Evolutionary conservation across 352 stramenopile species (phyloP).

Genomic region (Phytophthora tubulina): DNA sequence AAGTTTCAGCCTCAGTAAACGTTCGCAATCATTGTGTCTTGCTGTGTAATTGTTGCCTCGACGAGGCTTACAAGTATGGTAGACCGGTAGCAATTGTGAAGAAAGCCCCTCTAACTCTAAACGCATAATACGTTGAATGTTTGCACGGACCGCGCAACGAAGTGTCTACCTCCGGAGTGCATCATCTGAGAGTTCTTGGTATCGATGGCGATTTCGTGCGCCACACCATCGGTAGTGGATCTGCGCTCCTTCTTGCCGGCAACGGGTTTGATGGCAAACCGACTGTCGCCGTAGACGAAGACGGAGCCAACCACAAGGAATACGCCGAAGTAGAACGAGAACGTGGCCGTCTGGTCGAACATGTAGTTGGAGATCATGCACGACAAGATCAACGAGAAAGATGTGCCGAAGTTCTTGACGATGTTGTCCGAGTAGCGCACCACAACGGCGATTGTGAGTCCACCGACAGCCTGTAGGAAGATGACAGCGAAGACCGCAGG

Average conservation of each 20-base stretch:
- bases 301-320: constrained; percentile 82
- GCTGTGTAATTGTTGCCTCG: constrained; percentile 32
- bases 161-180: constrained; percentile 46
- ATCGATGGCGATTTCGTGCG: constrained; percentile 75
- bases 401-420: constrained; percentile 92
- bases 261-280: constrained; percentile 66
- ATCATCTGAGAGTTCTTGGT: constrained; percentile 36
- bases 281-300: constrained; percentile 89
- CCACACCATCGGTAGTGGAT: constrained; percentile 43
- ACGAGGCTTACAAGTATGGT: constrained; percentile 32
- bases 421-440: constrained; percentile 92
- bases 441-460: constrained; percentile 86
- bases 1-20: constrained; percentile 26
- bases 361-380: constrained; percentile 93
- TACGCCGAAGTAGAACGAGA: constrained; percentile 84
- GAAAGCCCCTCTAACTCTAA: constrained; percentile 30
- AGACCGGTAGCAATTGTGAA: constrained; percentile 21
- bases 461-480: constrained; percentile 84
- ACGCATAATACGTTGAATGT: constrained; percentile 47
- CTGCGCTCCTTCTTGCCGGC: constrained; percentile 36
- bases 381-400: constrained; percentile 89
- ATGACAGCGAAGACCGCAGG: constrained; percentile 78
- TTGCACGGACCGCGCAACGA: constrained; percentile 59
- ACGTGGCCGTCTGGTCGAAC: constrained; percentile 76
- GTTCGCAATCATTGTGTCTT: constrained; percentile 21